Conservation (phyloP, 768 basidiomycete species). For the Rhodotorula babjevae region DNA sequence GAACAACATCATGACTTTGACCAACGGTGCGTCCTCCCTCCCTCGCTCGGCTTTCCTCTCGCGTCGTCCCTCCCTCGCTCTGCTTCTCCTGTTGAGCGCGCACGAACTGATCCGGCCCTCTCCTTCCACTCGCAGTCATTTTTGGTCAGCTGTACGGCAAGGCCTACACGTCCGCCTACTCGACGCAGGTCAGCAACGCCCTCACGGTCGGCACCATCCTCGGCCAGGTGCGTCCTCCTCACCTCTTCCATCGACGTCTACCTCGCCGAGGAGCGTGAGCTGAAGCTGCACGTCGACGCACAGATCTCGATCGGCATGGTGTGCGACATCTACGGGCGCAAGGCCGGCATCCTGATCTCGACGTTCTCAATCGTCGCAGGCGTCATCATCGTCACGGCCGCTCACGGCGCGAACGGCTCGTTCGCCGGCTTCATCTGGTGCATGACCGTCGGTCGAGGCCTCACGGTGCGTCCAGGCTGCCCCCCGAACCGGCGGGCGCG, state of each 20-base stretch:
- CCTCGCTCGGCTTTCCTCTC: neutral
- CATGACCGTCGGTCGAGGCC: slow-evolving; percentile 65
- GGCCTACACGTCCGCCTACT: slow-evolving; percentile 59
- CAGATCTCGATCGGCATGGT: slow-evolving; percentile 52
- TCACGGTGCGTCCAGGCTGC: slow-evolving; percentile 49
- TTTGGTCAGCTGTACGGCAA: slow-evolving; percentile 62
- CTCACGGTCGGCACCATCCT: slow-evolving; percentile 61
- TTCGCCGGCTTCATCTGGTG: slow-evolving; percentile 66
- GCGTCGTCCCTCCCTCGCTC: neutral
- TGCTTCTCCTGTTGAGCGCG: too few relatives aligned
- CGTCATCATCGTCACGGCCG: slow-evolving; percentile 63
- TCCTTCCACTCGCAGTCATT: slow-evolving; percentile 46
- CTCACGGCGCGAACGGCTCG: slow-evolving; percentile 60
- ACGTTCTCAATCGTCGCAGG: slow-evolving; percentile 67
- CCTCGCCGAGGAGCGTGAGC: too few relatives aligned
- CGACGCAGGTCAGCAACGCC: slow-evolving; percentile 67
- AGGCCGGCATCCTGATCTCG: slow-evolving; percentile 66
- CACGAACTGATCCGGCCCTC: too few relatives aligned
- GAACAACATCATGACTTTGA: slow-evolving; percentile 22
- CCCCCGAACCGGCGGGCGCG: too few relatives aligned
- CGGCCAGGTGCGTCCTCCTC: slow-evolving; percentile 12
- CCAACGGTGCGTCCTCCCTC: neutral
- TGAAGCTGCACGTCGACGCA: too few relatives aligned
- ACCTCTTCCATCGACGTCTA: neutral
- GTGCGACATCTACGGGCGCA: slow-evolving; percentile 70